A percentile compares a stretch with the other conserved stretches of the same genome.
These are phyloP conservation scores for Maudiozyma humilis DNA, from an alignment of 1,139 yeast species.

Conservation along the genomic window DNA sequence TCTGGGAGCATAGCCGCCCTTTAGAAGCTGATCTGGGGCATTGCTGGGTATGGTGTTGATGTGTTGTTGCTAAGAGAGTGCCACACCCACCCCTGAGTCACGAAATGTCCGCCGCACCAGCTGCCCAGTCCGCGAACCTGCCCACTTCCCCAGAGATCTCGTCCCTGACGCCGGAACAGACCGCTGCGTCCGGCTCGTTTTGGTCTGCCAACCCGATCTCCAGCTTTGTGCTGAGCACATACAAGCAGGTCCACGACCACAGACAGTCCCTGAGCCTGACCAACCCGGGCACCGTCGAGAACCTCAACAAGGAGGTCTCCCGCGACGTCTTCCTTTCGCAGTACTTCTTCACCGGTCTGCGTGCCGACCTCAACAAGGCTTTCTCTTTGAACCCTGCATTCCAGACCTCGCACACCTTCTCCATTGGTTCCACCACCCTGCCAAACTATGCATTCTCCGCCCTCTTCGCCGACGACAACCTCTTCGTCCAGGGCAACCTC, in stretches of 20 bases:
- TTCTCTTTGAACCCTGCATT: slow-evolving; percentile 88
- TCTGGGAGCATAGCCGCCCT: too few species aligned
- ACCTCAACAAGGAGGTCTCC: slow-evolving; percentile 84
- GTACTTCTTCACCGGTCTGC: slow-evolving; percentile 88
- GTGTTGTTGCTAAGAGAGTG: neutral
- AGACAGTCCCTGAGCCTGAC: slow-evolving; percentile 72
- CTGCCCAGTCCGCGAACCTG: slow-evolving; percentile 47
- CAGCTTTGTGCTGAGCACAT: slow-evolving; percentile 70
- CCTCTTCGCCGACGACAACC: slow-evolving; percentile 77
- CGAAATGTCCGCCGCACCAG: neutral
- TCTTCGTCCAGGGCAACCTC: slow-evolving; percentile 83
- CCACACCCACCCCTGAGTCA: neutral
- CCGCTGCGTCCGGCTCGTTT: slow-evolving; percentile 39
- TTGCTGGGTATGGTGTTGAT: too few species aligned
- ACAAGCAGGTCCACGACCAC: slow-evolving; percentile 64
- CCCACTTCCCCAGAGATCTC: slow-evolving; percentile 54
- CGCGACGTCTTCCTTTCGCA: slow-evolving; percentile 88
- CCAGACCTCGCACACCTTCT: slow-evolving; percentile 93
- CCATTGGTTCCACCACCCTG: slow-evolving; percentile 77
- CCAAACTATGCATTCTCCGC: slow-evolving; percentile 93
- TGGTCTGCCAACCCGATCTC: slow-evolving; percentile 86
- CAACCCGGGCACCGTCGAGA: slow-evolving; percentile 94
- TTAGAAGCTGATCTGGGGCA: too few species aligned
- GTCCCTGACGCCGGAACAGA: slow-evolving; percentile 39
- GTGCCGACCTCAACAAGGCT: slow-evolving; percentile 93